A percentile compares a stretch with the other conserved stretches of the same genome.
These are phyloP conservation scores for Phragmites australis DNA, from an alignment of 176 grass and related monocot genomes.

Conservation along the genomic window DNA sequence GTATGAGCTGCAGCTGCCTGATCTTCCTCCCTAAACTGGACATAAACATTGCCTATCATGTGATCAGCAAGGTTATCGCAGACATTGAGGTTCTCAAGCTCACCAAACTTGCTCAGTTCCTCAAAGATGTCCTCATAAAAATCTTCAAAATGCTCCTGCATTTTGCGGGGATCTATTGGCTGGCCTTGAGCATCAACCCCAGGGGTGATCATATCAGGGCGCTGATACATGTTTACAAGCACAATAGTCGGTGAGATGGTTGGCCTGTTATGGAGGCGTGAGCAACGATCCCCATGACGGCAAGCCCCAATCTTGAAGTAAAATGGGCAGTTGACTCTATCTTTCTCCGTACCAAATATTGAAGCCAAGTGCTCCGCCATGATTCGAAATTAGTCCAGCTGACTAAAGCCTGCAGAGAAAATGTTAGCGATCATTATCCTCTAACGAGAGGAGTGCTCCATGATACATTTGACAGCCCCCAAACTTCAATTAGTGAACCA, in stretches of 20 bases:
- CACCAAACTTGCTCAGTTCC: conserved; percentile 60
- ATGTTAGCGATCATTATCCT: conserved; percentile 20
- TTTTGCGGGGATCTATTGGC: conserved; percentile 41
- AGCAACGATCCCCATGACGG: conserved; percentile 49
- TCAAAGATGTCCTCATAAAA: conserved; percentile 56
- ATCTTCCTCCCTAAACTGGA: conserved; percentile 55
- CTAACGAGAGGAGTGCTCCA: not conserved
- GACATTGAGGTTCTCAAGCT: conserved; percentile 50
- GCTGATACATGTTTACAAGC: conserved; percentile 51
- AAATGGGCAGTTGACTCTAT: conserved; percentile 55
- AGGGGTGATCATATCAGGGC: conserved; percentile 53
- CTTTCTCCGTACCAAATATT: conserved; percentile 58
- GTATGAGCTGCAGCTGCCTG: conserved; percentile 51
- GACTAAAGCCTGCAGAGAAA: conserved; percentile 39
- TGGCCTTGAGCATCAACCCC: conserved; percentile 56
- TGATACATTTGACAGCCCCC: not conserved
- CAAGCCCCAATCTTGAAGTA: conserved; percentile 60
- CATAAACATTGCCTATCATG: conserved; percentile 62
- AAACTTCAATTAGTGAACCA: not conserved
- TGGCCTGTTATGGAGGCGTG: conserved; percentile 47
- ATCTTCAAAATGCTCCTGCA: conserved; percentile 58
- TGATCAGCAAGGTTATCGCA: conserved; percentile 51
- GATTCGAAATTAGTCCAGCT: conserved; percentile 5
- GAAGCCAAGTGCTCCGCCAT: conserved; percentile 56
- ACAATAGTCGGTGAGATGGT: conserved; percentile 55